Percentiles rank a stretch among this genome's conserved stretches.
Conservation (phyloP, 176 grass and related monocot species). For the Secale cereale region DNA sequence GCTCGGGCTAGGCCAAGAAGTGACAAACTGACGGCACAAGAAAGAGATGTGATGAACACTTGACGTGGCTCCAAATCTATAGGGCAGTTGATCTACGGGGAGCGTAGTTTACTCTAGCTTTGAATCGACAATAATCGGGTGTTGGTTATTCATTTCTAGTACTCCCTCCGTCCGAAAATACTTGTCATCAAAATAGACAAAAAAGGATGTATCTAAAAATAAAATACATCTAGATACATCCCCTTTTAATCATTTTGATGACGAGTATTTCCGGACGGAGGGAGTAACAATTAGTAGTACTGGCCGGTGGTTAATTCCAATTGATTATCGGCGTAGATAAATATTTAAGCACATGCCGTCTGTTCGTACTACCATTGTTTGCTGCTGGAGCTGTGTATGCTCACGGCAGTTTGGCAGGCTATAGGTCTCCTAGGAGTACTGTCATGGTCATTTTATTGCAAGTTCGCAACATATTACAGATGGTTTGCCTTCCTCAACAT, state of each 20-base stretch:
- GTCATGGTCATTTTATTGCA: neutral
- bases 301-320: neutral
- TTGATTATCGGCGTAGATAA: neutral
- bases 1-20: constrained; percentile 32
- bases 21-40: neutral
- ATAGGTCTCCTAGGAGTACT: neutral
- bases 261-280: too few relatives aligned
- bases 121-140: constrained; percentile 23
- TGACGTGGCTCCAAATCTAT: neutral
- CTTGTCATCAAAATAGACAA: too few relatives aligned
- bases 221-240: too few relatives aligned
- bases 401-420: constrained; percentile 29
- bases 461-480: neutral
- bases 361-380: constrained; percentile 25
- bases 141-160: neutral
- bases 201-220: too few relatives aligned
- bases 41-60: constrained; percentile 23
- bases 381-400: constrained; percentile 32
- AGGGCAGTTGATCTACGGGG: neutral
- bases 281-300: neutral
- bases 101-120: constrained; percentile 4
- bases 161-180: too few relatives aligned
- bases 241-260: too few relatives aligned
- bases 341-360: neutral
- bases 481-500: neutral